Percentiles rank a stretch among this genome's conserved stretches.
phyloP scores from a whole-genome alignment of 805 yeast genomes.

The Wickerhamomyces hampshirensis region DNA sequence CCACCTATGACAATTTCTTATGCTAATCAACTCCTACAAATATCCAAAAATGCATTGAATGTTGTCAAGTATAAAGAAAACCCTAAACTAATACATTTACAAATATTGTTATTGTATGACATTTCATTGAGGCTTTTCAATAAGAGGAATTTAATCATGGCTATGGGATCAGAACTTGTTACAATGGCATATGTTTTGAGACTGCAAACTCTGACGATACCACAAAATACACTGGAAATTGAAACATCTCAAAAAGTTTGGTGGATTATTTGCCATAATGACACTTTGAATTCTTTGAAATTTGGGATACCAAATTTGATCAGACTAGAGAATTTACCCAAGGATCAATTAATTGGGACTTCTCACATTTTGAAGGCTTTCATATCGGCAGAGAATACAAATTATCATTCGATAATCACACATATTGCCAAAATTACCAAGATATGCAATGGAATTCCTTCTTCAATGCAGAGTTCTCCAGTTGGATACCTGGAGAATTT shows the following conservation, averaged over 20 bases:
- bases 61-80: slow-evolving; percentile 16
- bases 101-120: slow-evolving; percentile 16
- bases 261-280: slow-evolving; percentile 22
- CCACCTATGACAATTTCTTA: slow-evolving; percentile 3
- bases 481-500: slow-evolving; percentile 16
- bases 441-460: slow-evolving; percentile 17
- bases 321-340: slow-evolving; percentile 10
- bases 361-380: slow-evolving; percentile 21
- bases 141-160: slow-evolving; percentile 13
- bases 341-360: slow-evolving; percentile 5
- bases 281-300: slow-evolving; percentile 16
- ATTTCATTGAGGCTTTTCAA: slow-evolving; percentile 13
- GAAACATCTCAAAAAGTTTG: slow-evolving; percentile 16
- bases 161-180: slow-evolving; percentile 19
- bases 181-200: slow-evolving; percentile 20
- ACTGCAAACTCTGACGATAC: slow-evolving; percentile 16
- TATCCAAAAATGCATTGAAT: slow-evolving; percentile 15
- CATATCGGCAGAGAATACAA: slow-evolving; percentile 18
- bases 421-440: slow-evolving; percentile 19
- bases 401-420: slow-evolving; percentile 15
- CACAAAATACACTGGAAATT: slow-evolving; percentile 16
- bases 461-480: slow-evolving; percentile 6
- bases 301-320: slow-evolving; percentile 15
- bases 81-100: slow-evolving; percentile 16
- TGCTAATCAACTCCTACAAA: slow-evolving; percentile 13